phyloP scores from a whole-genome alignment of 2,329 filamentous ascomycete species.

The Colletotrichum sp. region DNA sequence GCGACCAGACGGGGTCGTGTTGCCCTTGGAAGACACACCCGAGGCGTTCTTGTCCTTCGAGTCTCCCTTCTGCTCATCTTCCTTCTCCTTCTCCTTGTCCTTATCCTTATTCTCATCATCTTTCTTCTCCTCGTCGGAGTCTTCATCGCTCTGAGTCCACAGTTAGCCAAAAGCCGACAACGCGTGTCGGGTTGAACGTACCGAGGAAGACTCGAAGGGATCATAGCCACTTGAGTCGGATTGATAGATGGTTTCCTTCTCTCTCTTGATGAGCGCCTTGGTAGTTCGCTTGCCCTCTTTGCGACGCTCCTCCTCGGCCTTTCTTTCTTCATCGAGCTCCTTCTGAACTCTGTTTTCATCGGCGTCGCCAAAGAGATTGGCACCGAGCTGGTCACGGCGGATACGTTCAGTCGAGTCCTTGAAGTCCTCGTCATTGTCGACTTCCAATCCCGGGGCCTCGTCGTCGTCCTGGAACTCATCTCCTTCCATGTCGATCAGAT shows the following conservation, averaged over 20 bases:
- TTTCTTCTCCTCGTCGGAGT: conserved; percentile 38
- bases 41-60: conserved; percentile 57
- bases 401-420: conserved; percentile 75
- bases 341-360: conserved; percentile 76
- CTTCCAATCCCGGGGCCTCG: conserved; percentile 75
- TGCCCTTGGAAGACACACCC: conserved; percentile 71
- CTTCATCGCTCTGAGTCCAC: conserved; percentile 51
- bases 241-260: conserved; percentile 86
- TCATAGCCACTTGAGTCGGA: conserved; percentile 62
- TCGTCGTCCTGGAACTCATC: conserved; percentile 89
- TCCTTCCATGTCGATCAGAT: conserved; percentile 69
- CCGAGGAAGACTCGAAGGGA: conserved; percentile 38
- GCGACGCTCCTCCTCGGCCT: conserved; percentile 71
- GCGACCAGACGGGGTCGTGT: conserved; percentile 58
- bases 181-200: conserved; percentile 22
- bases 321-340: conserved; percentile 71
- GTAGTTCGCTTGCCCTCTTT: conserved; percentile 77
- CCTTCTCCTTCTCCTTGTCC: conserved; percentile 63
- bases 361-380: conserved; percentile 78
- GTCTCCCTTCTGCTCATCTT: conserved; percentile 63
- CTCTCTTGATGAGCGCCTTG: conserved; percentile 82
- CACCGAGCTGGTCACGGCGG: conserved; percentile 81
- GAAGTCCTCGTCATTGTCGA: conserved; percentile 79
- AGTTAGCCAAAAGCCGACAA: conserved; percentile 20
- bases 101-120: conserved; percentile 60